phyloP scores from a whole-genome alignment of 352 stramenopile genomes.

The Globisporangium barbulae region DNA sequence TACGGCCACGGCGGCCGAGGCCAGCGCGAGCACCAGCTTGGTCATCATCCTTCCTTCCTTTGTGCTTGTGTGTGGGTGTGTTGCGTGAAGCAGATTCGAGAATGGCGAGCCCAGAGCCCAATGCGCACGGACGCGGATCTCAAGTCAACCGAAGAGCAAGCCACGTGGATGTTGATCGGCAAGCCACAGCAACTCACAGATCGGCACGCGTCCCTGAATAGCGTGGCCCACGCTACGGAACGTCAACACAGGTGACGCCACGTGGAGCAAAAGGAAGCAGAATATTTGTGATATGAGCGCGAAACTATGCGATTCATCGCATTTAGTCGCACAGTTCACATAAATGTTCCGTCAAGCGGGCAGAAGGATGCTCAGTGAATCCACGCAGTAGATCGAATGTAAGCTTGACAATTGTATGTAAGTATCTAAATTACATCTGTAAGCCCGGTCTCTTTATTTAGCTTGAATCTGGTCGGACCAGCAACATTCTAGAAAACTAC shows the following conservation, averaged over 20 bases:
- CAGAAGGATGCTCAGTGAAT: neutral
- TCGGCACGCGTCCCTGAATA: slow-evolving; percentile 5
- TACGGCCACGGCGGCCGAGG: slow-evolving; percentile 44
- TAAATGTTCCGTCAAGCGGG: too few relatives aligned
- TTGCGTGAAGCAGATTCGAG: slow-evolving; percentile 8
- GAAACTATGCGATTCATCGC: neutral
- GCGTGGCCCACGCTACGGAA: slow-evolving; percentile 1
- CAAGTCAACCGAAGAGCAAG: neutral
- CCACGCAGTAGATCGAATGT: neutral
- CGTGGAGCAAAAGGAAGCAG: neutral
- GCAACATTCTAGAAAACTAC: slow-evolving; percentile 7
- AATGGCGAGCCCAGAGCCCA: slow-evolving; percentile 4
- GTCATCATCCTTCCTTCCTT: slow-evolving; percentile 41
- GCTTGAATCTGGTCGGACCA: neutral
- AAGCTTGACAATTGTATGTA: neutral
- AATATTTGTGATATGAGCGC: neutral
- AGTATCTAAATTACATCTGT: neutral
- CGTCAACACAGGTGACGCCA: neutral
- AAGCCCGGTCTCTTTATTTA: too few relatives aligned
- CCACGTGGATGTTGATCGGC: slow-evolving; percentile 6
- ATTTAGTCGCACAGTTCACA: too few relatives aligned
- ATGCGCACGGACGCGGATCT: neutral
- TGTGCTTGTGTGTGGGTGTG: neutral
- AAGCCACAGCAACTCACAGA: neutral
- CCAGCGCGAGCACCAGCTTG: slow-evolving; percentile 52